Evolutionary conservation across 2,329 filamentous ascomycete genomes (phyloP).

Genomic region (Fonsecaea pugnacius): DNA sequence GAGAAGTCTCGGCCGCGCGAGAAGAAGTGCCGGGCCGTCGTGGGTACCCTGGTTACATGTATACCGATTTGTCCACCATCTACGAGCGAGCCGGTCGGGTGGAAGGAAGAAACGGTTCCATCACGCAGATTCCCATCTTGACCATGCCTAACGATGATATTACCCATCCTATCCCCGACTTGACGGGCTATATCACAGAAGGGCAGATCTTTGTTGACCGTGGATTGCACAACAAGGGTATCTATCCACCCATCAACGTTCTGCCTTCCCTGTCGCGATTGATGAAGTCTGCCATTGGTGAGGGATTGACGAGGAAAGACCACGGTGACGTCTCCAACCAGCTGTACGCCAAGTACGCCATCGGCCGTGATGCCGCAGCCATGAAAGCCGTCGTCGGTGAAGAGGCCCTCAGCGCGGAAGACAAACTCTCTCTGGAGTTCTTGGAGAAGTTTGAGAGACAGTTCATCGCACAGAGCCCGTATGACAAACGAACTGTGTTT

Average conservation of each 20-base stretch:
- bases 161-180: conserved; percentile 96
- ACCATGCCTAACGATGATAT: conserved; percentile 99
- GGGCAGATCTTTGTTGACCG: conserved; percentile 98
- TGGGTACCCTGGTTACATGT: conserved; percentile 99
- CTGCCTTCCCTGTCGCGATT: conserved; percentile 96
- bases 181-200: conserved; percentile 99
- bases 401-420: conserved; percentile 91
- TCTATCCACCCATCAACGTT: conserved; percentile 99
- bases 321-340: conserved; percentile 99
- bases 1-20: conserved; percentile 95
- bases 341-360: conserved; percentile 99
- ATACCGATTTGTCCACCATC: conserved; percentile 99
- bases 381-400: conserved; percentile 99
- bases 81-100: conserved; percentile 99
- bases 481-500: conserved; percentile 88
- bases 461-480: conserved; percentile 89
- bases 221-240: conserved; percentile 90
- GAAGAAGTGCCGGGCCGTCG: conserved; percentile 99
- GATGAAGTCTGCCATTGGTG: conserved; percentile 99
- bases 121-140: conserved; percentile 97
- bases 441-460: conserved; percentile 96
- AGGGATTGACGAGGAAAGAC: conserved; percentile 94
- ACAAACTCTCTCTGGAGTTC: conserved; percentile 97
- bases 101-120: conserved; percentile 93
- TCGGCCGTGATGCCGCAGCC: conserved; percentile 91